Base-by-base conservation (phyloP, 768 basidiomycete genomes). In the Pulveroboletus ravenelii region DNA sequence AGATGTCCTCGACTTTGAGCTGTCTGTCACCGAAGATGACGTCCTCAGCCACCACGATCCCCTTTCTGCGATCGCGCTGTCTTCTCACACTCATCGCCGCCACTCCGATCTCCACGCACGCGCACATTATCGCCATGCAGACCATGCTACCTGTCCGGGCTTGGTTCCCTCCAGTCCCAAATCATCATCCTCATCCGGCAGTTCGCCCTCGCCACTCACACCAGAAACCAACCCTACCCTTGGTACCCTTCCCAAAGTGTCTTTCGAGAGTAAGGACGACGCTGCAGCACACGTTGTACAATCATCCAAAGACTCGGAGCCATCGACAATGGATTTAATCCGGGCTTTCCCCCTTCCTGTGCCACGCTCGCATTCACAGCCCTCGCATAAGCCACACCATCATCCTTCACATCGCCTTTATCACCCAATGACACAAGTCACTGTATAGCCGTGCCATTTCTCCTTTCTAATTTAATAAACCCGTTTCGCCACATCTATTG, bases 1-100 rank as follows among this genome's bases (percentile, higher is more conserved):
- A 42, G 84, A 85, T 55, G 87, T 89, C 35, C 77, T 89, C 53
- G 83, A 87, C 64, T 89, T 85, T 59, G 82, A 89, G 62, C 76
- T 89, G 36, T 72, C 76, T 50, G 68, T 89, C 55, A 69, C 77
- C 47, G 86, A 88, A 59, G 72, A 73, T 36, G 86, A 88, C 60
- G 56, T 89, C 51, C 74, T 88, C 29, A 62, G 67, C 38, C 72
- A 75, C 56, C 72, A 75, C 40, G 66, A 68, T 51, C 46, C 65
- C 20, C 58, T 74, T 36, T 71, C 67, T 27, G 59, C 62, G 2
- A 56, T 66, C 38, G 56, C 63, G 38, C 41, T 60, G 53, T 53
- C 65, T 48, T 49, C 45, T 15, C 68, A 69, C 54, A 53, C 38
- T 29, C 46, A 64, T 35, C 66, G 64, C 18, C 65, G 60, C 43